Conservation (phyloP, 2,329 filamentous ascomycete species). For the Scleromitrula shiraiana region DNA sequence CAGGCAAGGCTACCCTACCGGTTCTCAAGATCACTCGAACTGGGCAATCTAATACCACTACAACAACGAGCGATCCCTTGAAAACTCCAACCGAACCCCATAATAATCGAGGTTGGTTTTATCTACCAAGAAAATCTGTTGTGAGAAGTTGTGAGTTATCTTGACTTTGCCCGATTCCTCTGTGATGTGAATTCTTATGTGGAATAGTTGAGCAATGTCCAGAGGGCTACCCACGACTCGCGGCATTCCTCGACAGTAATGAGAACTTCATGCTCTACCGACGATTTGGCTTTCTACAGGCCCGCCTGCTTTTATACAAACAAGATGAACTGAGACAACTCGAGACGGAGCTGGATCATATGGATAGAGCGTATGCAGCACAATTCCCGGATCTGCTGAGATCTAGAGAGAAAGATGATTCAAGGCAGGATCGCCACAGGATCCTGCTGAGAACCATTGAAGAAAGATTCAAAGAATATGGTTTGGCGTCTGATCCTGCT, state of each 20-base stretch:
- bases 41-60: too few relatives aligned
- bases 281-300: conserved; percentile 33
- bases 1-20: too few relatives aligned
- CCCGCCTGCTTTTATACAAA: conserved; percentile 28
- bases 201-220: conserved; percentile 18
- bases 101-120: too few relatives aligned
- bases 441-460: conserved; percentile 10
- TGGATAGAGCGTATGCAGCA: conserved; percentile 10
- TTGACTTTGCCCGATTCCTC: too few relatives aligned
- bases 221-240: conserved; percentile 32
- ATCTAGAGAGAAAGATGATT: conserved; percentile 8
- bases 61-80: too few relatives aligned
- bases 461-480: conserved; percentile 14
- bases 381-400: neutral
- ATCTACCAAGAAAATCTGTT: too few relatives aligned
- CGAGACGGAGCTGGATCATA: conserved; percentile 8
- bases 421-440: neutral
- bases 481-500: neutral
- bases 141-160: too few relatives aligned
- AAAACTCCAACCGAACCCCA: too few relatives aligned
- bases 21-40: too few relatives aligned
- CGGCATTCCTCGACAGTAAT: conserved; percentile 33
- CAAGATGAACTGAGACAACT: conserved; percentile 16
- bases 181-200: too few relatives aligned
- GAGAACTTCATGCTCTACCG: conserved; percentile 35